phyloP scores from a whole-genome alignment of 352 stramenopile species.

The Globisporangium polare region DNA sequence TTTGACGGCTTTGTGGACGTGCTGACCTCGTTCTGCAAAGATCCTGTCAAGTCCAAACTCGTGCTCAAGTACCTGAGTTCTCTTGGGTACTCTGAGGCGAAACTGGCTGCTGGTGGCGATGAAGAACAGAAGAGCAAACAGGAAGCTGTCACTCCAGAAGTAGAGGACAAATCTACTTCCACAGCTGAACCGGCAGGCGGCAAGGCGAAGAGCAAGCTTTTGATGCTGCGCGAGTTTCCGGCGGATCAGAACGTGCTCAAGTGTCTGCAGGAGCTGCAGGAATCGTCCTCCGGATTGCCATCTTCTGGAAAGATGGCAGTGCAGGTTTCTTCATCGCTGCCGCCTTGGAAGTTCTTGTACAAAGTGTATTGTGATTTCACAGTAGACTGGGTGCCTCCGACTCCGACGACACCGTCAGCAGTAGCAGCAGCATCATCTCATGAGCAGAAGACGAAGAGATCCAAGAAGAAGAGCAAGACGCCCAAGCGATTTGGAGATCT shows the following conservation, averaged over 20 bases:
- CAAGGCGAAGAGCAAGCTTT: constrained; percentile 11
- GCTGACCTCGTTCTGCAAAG: constrained; percentile 39
- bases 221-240: constrained; percentile 39
- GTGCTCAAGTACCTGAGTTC: constrained; percentile 45
- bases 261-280: constrained; percentile 57
- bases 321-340: constrained; percentile 12
- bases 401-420: not conserved
- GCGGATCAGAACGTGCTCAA: constrained; percentile 77
- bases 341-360: constrained; percentile 76
- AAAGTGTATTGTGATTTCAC: constrained; percentile 67
- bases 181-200: not conserved
- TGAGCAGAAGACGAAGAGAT: constrained; percentile 6
- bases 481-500: constrained; percentile 1
- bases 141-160: not conserved
- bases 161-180: not conserved
- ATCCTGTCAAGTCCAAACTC: constrained; percentile 35
- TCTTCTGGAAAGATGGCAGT: not conserved
- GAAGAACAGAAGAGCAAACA: constrained; percentile 20
- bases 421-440: not conserved
- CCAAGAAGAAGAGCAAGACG: constrained; percentile 6
- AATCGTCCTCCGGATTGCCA: constrained; percentile 7
- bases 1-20: constrained; percentile 40
- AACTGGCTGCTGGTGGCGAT: constrained; percentile 15
- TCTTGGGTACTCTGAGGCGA: constrained; percentile 37
- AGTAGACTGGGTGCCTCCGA: constrained; percentile 42